These are phyloP conservation scores for Borealophlyctis nickersoniae DNA, from an alignment of 192 early-diverging fungal genomes.

Conservation along the genomic window DNA sequence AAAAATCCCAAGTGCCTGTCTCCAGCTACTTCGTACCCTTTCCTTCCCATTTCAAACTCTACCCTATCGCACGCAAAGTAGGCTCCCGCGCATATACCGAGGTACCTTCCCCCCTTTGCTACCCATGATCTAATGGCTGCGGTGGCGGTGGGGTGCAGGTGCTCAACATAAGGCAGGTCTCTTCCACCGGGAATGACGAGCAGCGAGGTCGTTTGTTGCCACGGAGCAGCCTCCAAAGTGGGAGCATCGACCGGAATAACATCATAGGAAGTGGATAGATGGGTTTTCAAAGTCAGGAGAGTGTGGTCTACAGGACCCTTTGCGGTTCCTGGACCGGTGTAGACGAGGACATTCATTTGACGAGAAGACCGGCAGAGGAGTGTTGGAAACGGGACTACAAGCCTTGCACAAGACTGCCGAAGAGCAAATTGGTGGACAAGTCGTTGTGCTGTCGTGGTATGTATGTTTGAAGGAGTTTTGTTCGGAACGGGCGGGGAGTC, in stretches of 20 bases:
- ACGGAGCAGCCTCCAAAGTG: conserved; percentile 73
- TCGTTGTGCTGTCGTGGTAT: too few relatives aligned
- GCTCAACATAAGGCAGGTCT: conserved; percentile 74
- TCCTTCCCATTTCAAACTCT: conserved; percentile 72
- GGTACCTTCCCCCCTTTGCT: conserved; percentile 71
- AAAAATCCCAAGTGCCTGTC: conserved; percentile 71
- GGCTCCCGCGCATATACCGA: conserved; percentile 90
- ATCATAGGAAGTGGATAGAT: conserved; percentile 82
- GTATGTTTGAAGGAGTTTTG: too few relatives aligned
- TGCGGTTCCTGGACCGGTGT: conserved; percentile 76
- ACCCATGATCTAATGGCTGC: conserved; percentile 50
- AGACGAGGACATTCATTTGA: conserved; percentile 77
- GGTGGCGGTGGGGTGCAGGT: conserved; percentile 58
- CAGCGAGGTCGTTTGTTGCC: conserved; percentile 81
- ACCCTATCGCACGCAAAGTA: conserved; percentile 73
- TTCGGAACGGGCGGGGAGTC: too few relatives aligned
- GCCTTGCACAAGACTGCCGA: too few relatives aligned
- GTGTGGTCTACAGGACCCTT: conserved; percentile 59
- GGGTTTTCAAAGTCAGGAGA: conserved; percentile 63
- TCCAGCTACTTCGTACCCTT: conserved; percentile 65
- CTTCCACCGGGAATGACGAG: conserved; percentile 89
- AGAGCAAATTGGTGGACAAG: too few relatives aligned
- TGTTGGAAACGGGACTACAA: too few relatives aligned
- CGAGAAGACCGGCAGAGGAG: background rate
- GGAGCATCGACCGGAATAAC: conserved; percentile 77